Conservation (phyloP, 306 rosid genomes). For the Cicer yamashitae region DNA sequence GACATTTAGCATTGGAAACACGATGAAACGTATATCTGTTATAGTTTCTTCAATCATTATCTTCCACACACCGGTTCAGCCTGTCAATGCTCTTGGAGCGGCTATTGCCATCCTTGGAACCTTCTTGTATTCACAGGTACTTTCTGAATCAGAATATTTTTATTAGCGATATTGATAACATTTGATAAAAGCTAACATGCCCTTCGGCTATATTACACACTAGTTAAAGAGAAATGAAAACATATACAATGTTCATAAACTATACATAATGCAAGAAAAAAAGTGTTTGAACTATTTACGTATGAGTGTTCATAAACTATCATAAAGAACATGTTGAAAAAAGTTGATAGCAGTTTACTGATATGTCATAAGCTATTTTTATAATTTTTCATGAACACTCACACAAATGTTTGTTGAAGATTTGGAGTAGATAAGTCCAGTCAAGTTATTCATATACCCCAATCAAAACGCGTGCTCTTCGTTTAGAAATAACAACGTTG, state of each 20-base stretch:
- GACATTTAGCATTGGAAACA: constrained; percentile 91
- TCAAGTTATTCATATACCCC: too few relatives aligned
- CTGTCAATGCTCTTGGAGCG: constrained; percentile 62
- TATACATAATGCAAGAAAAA: too few relatives aligned
- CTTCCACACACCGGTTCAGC: constrained; percentile 92
- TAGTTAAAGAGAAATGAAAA: too few relatives aligned
- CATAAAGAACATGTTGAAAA: too few relatives aligned
- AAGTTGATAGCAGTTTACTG: too few relatives aligned
- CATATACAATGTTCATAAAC: too few relatives aligned
- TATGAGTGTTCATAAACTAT: too few relatives aligned
- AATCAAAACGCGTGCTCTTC: not conserved
- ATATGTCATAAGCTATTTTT: too few relatives aligned
- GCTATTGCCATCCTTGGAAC: constrained; percentile 64
- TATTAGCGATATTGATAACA: not conserved
- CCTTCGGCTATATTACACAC: not conserved
- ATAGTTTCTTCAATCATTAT: constrained; percentile 93
- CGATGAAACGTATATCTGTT: constrained; percentile 95
- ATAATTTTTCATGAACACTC: too few relatives aligned
- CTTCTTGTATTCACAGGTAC: constrained; percentile 93
- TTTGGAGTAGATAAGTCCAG: too few relatives aligned
- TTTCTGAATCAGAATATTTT: constrained; percentile 19
- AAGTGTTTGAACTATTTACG: too few relatives aligned
- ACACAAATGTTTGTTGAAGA: too few relatives aligned
- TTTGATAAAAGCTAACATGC: not conserved
- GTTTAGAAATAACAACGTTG: constrained; percentile 10